A percentile compares a stretch with the other conserved stretches of the same genome.
These are phyloP conservation scores for Penicillium malachiteum DNA, from an alignment of 495 filamentous ascomycete genomes.

Conservation along the genomic window DNA sequence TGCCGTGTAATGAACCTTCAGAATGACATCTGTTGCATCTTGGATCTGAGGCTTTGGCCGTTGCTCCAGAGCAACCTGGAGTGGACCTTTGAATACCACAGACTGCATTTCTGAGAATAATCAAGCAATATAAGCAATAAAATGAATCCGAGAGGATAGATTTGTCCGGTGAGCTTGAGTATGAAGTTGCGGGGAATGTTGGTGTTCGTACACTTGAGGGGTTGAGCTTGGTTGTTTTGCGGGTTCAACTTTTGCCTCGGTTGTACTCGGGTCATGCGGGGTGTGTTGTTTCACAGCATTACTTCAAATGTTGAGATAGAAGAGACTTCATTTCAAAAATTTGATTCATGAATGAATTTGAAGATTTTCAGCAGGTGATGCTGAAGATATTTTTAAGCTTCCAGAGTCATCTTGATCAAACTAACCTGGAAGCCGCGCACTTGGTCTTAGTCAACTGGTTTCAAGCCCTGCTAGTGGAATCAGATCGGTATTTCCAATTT, in stretches of 20 bases:
- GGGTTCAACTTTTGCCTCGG: slow-evolving; percentile 10
- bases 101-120: slow-evolving; percentile 25
- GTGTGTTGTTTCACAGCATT: neutral
- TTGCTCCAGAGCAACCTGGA: slow-evolving; percentile 40
- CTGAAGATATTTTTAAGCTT: too few species aligned
- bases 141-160: neutral
- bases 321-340: too few species aligned
- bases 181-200: neutral
- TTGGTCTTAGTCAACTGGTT: too few species aligned
- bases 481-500: too few species aligned
- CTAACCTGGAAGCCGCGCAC: too few species aligned
- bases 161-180: neutral
- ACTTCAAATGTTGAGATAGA: neutral
- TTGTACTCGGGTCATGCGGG: slow-evolving; percentile 7
- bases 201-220: slow-evolving; percentile 5
- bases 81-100: slow-evolving; percentile 37
- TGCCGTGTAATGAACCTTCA: slow-evolving; percentile 80
- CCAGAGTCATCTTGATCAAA: too few species aligned
- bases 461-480: too few species aligned
- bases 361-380: too few species aligned
- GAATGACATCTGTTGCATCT: slow-evolving; percentile 71
- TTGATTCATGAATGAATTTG: neutral
- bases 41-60: slow-evolving; percentile 54
- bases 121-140: neutral
- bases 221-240: neutral